Percentiles rank a stretch among this genome's conserved stretches.
Conservation (phyloP, 1,284 basidiomycete genomes). For the Coriolopsis trogii region DNA sequence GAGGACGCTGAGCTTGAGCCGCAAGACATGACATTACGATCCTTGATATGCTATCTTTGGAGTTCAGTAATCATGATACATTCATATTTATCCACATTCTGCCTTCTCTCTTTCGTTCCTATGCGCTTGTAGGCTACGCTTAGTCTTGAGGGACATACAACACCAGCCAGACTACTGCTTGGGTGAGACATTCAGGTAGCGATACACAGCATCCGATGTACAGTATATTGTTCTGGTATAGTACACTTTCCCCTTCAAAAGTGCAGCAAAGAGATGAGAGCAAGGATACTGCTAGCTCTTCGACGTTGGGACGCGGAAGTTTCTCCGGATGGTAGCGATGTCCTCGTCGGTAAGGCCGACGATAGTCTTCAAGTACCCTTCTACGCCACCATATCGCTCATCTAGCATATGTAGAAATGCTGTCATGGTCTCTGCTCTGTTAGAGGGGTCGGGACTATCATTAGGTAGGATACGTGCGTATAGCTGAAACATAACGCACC, state of each 20-base stretch:
- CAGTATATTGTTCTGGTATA: slow-evolving; percentile 15
- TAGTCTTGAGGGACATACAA: no score
- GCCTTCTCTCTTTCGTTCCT: not conserved
- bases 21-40: slow-evolving; percentile 43
- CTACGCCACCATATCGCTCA: slow-evolving; percentile 67
- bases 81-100: slow-evolving; percentile 4
- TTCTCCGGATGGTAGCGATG: slow-evolving; percentile 58
- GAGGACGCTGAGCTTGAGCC: slow-evolving; percentile 48
- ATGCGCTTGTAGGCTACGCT: not conserved
- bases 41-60: no score
- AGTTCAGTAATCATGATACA: no score
- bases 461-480: not conserved
- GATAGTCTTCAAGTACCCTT: slow-evolving; percentile 59
- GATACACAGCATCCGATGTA: slow-evolving; percentile 19
- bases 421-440: slow-evolving; percentile 70
- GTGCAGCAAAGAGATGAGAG: not conserved
- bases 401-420: slow-evolving; percentile 63
- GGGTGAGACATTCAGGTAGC: not conserved
- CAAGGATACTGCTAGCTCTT: slow-evolving; percentile 1
- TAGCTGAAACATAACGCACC: slow-evolving; percentile 44
- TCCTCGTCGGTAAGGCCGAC: slow-evolving; percentile 61
- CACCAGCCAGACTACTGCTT: not conserved
- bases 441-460: not conserved
- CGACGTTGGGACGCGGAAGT: slow-evolving; percentile 47
- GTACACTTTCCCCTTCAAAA: not conserved